phyloP scores from a whole-genome alignment of 768 basidiomycete species.

The Phylloporus scabripes region DNA sequence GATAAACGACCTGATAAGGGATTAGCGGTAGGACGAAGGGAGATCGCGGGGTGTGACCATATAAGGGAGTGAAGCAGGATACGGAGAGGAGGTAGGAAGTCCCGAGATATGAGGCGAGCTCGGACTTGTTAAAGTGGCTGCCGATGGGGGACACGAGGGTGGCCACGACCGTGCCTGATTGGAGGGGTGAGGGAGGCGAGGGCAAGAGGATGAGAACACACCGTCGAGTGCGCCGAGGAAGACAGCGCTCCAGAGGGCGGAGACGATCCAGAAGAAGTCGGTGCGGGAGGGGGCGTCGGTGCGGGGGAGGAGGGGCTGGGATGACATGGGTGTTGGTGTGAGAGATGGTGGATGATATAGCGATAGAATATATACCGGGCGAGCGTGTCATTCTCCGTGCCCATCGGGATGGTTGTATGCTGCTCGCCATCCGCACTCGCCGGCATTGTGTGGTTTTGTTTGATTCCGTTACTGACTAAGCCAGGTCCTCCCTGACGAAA shows the following conservation, averaged over 20 bases:
- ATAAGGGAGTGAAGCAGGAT: slow-evolving; percentile 87
- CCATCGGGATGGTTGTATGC: slow-evolving; percentile 13
- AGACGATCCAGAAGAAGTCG: slow-evolving; percentile 68
- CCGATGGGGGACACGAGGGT: slow-evolving; percentile 83
- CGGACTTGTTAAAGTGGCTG: slow-evolving; percentile 74
- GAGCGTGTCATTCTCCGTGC: slow-evolving; percentile 29
- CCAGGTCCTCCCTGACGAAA: not conserved
- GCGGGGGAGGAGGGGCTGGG: slow-evolving; percentile 48
- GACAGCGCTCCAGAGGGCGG: slow-evolving; percentile 77
- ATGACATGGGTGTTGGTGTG: slow-evolving; percentile 25
- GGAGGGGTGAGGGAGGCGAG: not conserved
- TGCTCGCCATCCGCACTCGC: slow-evolving; percentile 11
- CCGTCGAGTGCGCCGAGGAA: slow-evolving; percentile 84
- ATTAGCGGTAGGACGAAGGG: slow-evolving; percentile 7
- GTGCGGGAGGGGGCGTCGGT: slow-evolving; percentile 30
- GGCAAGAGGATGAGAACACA: slow-evolving; percentile 26
- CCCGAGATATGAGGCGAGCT: slow-evolving; percentile 82
- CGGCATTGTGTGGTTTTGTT: not conserved
- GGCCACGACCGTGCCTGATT: slow-evolving; percentile 72
- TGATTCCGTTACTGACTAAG: not conserved
- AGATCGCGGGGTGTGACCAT: slow-evolving; percentile 46
- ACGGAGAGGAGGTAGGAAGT: slow-evolving; percentile 84
- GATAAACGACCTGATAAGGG: slow-evolving; percentile 62
- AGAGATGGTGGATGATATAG: not conserved
- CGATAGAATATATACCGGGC: slow-evolving; percentile 22